Evolutionary conservation across 768 basidiomycete genomes (phyloP).

Genomic region (Gloeopeniophorella convolvens): DNA sequence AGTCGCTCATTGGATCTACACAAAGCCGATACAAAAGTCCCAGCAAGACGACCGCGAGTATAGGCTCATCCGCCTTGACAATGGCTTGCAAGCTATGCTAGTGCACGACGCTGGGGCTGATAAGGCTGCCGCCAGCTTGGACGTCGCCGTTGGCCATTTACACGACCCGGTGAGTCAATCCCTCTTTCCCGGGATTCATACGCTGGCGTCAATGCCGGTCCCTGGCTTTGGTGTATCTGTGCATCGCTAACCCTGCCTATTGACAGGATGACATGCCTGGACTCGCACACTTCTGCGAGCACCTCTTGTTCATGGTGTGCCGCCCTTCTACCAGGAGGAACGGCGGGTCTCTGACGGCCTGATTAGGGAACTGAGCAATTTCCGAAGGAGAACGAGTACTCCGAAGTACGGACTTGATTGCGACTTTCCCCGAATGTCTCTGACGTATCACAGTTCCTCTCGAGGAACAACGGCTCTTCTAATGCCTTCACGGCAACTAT

Average conservation of each 20-base stretch:
- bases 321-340: not conserved
- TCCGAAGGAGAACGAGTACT: slow-evolving; percentile 92
- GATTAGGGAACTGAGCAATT: slow-evolving; percentile 72
- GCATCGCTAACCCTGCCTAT: not conserved
- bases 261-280: slow-evolving; percentile 81
- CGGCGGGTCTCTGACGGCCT: not conserved
- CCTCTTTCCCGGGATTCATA: not conserved
- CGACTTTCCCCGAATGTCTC: not conserved
- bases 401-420: slow-evolving; percentile 48
- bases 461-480: slow-evolving; percentile 78
- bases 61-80: slow-evolving; percentile 74
- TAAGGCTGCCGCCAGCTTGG: slow-evolving; percentile 90
- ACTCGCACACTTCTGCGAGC: slow-evolving; percentile 93
- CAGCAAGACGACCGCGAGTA: slow-evolving; percentile 77
- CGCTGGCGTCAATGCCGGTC: not conserved
- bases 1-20: slow-evolving; percentile 43
- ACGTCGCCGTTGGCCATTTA: slow-evolving; percentile 91
- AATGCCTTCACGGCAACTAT: slow-evolving; percentile 92
- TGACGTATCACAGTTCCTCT: slow-evolving; percentile 46
- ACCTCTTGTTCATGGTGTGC: slow-evolving; percentile 89
- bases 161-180: slow-evolving; percentile 80
- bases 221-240: not conserved
- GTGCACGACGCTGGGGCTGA: slow-evolving; percentile 83
- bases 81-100: slow-evolving; percentile 82
- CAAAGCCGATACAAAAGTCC: slow-evolving; percentile 58